phyloP scores from a whole-genome alignment of 176 grass and related monocot genomes.

The Triticum dicoccoides region DNA sequence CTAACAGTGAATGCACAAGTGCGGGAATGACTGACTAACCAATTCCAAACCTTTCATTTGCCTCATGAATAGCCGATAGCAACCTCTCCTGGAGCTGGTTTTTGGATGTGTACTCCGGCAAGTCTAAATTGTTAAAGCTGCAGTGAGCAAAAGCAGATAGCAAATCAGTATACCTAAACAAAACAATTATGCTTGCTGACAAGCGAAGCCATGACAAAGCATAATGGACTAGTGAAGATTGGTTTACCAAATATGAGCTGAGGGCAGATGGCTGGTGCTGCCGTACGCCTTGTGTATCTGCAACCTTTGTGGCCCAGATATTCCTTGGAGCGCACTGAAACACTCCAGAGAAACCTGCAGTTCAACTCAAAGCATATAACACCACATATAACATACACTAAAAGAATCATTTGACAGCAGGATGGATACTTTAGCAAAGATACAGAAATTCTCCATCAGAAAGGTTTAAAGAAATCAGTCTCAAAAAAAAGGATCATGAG shows the following conservation, averaged over 20 bases:
- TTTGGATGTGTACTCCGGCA: slow-evolving; percentile 21
- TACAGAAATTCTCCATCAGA: not conserved
- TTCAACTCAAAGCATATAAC: slow-evolving; percentile 27
- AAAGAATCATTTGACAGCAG: not conserved
- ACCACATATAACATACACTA: not conserved
- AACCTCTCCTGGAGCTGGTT: slow-evolving; percentile 90
- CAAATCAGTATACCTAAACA: not conserved
- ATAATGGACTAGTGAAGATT: not conserved
- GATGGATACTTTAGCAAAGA: not conserved
- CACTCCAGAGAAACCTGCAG: slow-evolving; percentile 85
- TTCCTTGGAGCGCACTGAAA: slow-evolving; percentile 93
- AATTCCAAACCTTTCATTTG: slow-evolving; percentile 95
- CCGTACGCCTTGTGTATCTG: slow-evolving; percentile 85
- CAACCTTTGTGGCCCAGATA: slow-evolving; percentile 81
- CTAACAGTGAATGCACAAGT: not conserved
- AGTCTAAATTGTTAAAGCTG: no score
- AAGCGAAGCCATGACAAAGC: no score
- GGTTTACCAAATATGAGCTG: slow-evolving; percentile 89
- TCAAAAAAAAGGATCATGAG: no score
- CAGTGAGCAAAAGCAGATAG: not conserved
- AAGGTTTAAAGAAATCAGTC: not conserved
- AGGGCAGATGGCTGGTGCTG: slow-evolving; percentile 87
- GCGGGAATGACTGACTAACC: slow-evolving; percentile 39
- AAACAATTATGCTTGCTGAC: not conserved
- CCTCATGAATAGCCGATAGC: slow-evolving; percentile 77